Base-by-base conservation (phyloP, 2,329 filamentous ascomycete species). In the Colletotrichum sidae region DNA sequence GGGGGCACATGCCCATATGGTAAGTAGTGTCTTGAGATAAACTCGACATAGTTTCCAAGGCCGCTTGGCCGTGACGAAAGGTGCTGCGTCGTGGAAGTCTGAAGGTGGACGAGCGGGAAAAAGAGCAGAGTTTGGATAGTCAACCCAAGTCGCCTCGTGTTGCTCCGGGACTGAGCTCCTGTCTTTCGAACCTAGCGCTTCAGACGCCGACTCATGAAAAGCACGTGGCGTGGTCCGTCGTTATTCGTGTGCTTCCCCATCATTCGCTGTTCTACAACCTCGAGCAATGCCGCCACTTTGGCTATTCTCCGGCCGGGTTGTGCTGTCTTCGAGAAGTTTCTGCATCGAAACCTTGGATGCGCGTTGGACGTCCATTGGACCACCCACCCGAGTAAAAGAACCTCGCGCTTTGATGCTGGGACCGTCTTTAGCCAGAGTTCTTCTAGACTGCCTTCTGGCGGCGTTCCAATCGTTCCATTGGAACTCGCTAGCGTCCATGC, bases 271-370 rank as follows among this genome's bases (percentile, higher is more conserved):
- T 13, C 10, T 13, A 44, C 41, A 13, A 15, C 13, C 11, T 13
- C 13, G n/a, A 33, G 35, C 12, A 7, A 37, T 47, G 37, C 41
- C 42, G 25, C 15, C 41, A 25, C 25, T 34, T 17, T 34, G 35
- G 12, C 34, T 15, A 17, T 4, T 38, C n/a, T 46, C 52, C 55
- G 46, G 46, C 47, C 47, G 13, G 25, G 35, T 62, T 8, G 13
- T 45, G 57, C 35, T 60, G 17, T 56, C 52, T 65, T 62, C 62
- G 46, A 65, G 62, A 62, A 65, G 51, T 34, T 65, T 65, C 58
- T 33, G 41, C 46, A 17, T 13, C 11, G 25, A 42, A 42, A 47
- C 58, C 56, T 55, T 25, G 41, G 39, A 6, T 12, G 11, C 45
- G 8, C 10, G 6, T 46, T 9, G 13, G 9, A 46, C 45, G 11